These are phyloP conservation scores for Parathielavia hyrcaniae DNA, from an alignment of 495 filamentous ascomycete species.

Conservation along the genomic window DNA sequence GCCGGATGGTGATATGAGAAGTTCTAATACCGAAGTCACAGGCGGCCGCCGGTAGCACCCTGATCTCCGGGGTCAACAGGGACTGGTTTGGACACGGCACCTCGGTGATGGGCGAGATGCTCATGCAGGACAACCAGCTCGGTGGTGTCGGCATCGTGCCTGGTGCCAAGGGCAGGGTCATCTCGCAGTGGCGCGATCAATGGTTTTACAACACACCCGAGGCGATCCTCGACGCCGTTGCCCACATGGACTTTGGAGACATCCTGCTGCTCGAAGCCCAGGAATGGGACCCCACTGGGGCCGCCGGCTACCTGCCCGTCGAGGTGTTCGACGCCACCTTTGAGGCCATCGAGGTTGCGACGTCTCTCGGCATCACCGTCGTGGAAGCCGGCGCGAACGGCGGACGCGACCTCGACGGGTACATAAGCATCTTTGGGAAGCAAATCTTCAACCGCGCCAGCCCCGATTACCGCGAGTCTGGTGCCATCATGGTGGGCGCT, in stretches of 20 bases:
- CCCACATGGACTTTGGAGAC: conserved; percentile 15
- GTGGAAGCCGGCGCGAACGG: conserved; percentile 22
- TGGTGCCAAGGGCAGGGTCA: conserved; percentile 13
- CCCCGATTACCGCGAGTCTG: conserved; percentile 22
- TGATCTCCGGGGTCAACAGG: conserved; percentile 10
- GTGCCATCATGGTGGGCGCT: conserved; percentile 17
- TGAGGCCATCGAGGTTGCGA: conserved; percentile 18
- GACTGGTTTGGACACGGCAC: conserved; percentile 18
- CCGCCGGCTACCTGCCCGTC: conserved; percentile 17
- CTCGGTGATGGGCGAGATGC: conserved; percentile 22
- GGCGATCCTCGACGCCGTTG: conserved; percentile 21
- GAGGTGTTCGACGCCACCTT: conserved; percentile 20
- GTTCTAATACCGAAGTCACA: not conserved
- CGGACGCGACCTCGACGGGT: conserved; percentile 17
- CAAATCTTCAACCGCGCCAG: conserved; percentile 15
- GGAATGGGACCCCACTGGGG: conserved; percentile 11
- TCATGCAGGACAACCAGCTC: conserved; percentile 23
- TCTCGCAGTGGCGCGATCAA: conserved; percentile 9
- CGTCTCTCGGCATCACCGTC: conserved; percentile 20
- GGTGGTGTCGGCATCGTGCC: conserved; percentile 23
- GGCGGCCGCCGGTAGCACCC: conserved; percentile 9
- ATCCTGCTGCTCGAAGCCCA: conserved; percentile 24
- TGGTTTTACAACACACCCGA: conserved; percentile 13
- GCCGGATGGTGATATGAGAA: not conserved
- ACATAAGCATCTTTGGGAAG: conserved; percentile 9